Percentiles rank a stretch among this genome's conserved stretches.
Conservation (phyloP, 164 flowering plant genomes). For the Saururus chinensis region DNA sequence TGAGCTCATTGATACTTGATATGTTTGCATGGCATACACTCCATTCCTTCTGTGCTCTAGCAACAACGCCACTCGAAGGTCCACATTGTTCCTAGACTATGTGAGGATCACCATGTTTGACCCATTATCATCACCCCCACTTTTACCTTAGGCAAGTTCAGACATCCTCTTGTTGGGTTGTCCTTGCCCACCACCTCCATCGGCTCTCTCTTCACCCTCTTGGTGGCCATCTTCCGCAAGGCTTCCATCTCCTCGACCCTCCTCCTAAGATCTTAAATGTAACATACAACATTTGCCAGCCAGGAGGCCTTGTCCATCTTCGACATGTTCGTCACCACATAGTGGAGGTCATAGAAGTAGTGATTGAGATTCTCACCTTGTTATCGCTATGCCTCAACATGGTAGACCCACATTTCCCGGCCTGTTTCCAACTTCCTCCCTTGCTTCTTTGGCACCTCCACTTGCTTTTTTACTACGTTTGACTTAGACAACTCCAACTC, state of each 20-base stretch:
- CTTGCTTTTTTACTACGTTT: neutral
- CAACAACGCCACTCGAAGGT: slow-evolving; percentile 74
- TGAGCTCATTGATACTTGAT: slow-evolving; percentile 73
- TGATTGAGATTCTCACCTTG: slow-evolving; percentile 92
- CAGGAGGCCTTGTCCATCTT: slow-evolving; percentile 96
- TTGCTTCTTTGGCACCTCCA: no score
- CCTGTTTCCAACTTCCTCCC: slow-evolving; percentile 54
- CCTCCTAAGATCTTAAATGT: slow-evolving; percentile 62
- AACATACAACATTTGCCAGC: slow-evolving; percentile 74
- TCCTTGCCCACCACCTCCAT: slow-evolving; percentile 12
- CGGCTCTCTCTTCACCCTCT: no score
- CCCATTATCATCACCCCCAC: slow-evolving; percentile 59
- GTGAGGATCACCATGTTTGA: slow-evolving; percentile 77
- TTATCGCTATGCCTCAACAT: slow-evolving; percentile 90
- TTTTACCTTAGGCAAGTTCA: neutral
- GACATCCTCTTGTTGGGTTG: no score
- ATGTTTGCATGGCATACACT: slow-evolving; percentile 76
- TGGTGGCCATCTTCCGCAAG: no score
- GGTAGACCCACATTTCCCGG: slow-evolving; percentile 56
- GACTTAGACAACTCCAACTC: no score
- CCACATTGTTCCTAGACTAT: slow-evolving; percentile 48
- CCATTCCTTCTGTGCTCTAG: slow-evolving; percentile 72
- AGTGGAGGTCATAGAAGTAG: slow-evolving; percentile 73
- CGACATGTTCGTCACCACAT: slow-evolving; percentile 90
- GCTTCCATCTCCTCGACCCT: slow-evolving; percentile 49